Conservation (phyloP, 2,329 filamentous ascomycete species). For the Aspergillus candidus region DNA sequence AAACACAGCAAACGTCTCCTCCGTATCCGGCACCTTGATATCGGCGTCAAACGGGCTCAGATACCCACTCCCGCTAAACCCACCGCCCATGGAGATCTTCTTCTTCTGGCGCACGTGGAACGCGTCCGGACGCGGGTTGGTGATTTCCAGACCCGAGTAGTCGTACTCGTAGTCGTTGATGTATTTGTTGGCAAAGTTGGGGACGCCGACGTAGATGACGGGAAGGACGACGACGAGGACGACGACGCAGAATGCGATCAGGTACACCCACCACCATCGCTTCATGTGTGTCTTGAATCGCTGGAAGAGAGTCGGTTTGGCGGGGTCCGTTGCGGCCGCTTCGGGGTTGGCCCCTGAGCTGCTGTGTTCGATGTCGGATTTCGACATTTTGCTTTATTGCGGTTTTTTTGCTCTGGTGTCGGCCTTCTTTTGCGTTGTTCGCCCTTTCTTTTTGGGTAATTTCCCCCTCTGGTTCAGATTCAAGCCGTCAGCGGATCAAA, state of each 20-base stretch:
- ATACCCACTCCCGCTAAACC: slow-evolving; percentile 18
- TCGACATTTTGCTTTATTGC: slow-evolving; percentile 13
- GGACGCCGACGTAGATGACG: slow-evolving; percentile 21
- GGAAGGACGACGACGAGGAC: slow-evolving; percentile 19
- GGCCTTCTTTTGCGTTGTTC: no score
- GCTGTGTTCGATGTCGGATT: slow-evolving; percentile 12
- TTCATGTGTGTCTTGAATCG: slow-evolving; percentile 21
- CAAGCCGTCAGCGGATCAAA: no score
- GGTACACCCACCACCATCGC: slow-evolving; percentile 23
- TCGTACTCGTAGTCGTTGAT: slow-evolving; percentile 20
- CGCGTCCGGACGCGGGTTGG: slow-evolving; percentile 17
- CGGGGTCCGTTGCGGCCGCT: not conserved
- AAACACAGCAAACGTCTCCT: slow-evolving; percentile 15
- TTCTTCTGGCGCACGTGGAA: slow-evolving; percentile 20
- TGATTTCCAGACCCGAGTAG: slow-evolving; percentile 18
- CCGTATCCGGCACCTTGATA: slow-evolving; percentile 9
- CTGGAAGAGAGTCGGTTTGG: slow-evolving; percentile 12
- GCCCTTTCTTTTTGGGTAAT: no score
- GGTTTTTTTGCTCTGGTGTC: no score
- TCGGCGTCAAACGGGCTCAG: slow-evolving; percentile 19
- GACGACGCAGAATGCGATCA: slow-evolving; percentile 14
- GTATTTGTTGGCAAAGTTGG: slow-evolving; percentile 19
- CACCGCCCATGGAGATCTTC: slow-evolving; percentile 13
- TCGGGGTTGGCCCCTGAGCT: slow-evolving; percentile 9
- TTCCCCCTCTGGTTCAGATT: no score